Evolutionary conservation across 177 flowering plant species (phyloP).

Genomic region (Vitis hybrid): DNA sequence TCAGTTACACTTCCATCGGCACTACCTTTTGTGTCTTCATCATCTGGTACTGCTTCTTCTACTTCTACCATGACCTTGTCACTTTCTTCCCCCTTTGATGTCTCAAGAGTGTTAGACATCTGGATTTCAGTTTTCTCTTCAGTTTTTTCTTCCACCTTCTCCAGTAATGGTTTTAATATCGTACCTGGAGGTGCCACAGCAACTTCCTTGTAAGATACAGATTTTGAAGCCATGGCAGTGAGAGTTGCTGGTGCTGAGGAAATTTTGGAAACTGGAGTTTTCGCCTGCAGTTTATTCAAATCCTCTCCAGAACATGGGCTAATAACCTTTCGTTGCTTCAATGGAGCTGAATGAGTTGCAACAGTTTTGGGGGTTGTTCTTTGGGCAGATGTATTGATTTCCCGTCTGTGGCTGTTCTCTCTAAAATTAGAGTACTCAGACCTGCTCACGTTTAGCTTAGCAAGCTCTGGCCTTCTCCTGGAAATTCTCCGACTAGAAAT

Average conservation of each 20-base stretch:
- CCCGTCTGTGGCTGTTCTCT: slow-evolving; percentile 32
- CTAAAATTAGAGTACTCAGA: slow-evolving; percentile 33
- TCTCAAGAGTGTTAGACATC: slow-evolving; percentile 20
- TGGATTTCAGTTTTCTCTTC: slow-evolving; percentile 30
- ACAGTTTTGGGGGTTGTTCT: slow-evolving; percentile 26
- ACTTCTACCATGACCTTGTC: slow-evolving; percentile 9
- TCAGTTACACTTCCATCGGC: slow-evolving; percentile 26
- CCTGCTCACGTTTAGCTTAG: slow-evolving; percentile 44
- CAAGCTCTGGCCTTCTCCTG: slow-evolving; percentile 41
- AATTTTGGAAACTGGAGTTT: slow-evolving; percentile 24
- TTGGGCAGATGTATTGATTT: slow-evolving; percentile 28
- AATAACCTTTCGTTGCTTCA: slow-evolving; percentile 30
- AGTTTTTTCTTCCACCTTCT: slow-evolving; percentile 38
- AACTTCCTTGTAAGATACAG: slow-evolving; percentile 88
- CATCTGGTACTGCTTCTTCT: slow-evolving; percentile 19
- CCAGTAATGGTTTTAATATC: slow-evolving; percentile 56
- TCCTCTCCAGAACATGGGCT: slow-evolving; percentile 26
- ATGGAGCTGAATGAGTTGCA: slow-evolving; percentile 27
- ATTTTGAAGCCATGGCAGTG: slow-evolving; percentile 59
- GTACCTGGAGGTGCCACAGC: slow-evolving; percentile 88
- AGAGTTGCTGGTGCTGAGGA: slow-evolving; percentile 32
- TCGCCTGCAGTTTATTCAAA: slow-evolving; percentile 28
- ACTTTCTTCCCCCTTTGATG: slow-evolving; percentile 24
- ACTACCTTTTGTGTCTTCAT: slow-evolving; percentile 29
- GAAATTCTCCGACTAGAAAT: slow-evolving; percentile 36